Percentiles rank a stretch among this genome's conserved stretches.
These are phyloP conservation scores for Mycena citricolor DNA, from an alignment of 1,284 basidiomycete species.

Conservation along the genomic window DNA sequence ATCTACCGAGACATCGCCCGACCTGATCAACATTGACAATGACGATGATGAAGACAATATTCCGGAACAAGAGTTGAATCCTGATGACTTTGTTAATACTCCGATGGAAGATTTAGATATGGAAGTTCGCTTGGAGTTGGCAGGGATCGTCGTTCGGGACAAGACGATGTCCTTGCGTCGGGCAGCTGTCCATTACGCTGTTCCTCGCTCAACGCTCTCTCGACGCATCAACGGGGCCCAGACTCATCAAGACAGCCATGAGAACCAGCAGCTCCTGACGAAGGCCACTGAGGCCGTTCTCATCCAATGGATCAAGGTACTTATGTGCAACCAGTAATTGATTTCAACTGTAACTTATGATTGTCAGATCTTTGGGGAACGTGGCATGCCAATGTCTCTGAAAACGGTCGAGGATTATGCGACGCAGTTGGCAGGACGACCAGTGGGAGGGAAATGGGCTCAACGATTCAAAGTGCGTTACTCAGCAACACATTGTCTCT, in stretches of 20 bases:
- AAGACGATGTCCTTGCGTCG: slow-evolving; percentile 2
- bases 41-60: not conserved
- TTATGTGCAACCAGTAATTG: not conserved
- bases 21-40: slow-evolving; percentile 1
- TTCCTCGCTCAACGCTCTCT: slow-evolving; percentile 1
- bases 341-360: not conserved
- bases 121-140: not conserved
- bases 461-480: not conserved
- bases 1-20: too few relatives aligned
- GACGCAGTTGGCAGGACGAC: slow-evolving; percentile 1
- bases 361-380: not conserved
- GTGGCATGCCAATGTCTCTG: slow-evolving; percentile 3
- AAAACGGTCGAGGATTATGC: slow-evolving; percentile 4
- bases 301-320: slow-evolving; percentile 8
- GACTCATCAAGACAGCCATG: slow-evolving; percentile 1
- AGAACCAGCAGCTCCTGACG: not conserved
- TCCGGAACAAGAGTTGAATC: too few relatives aligned
- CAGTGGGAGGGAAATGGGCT: slow-evolving; percentile 5
- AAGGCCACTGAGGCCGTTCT: not conserved
- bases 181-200: not conserved
- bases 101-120: slow-evolving; percentile 8
- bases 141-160: not conserved
- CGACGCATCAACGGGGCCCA: slow-evolving; percentile 1
- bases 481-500: slow-evolving; percentile 1
- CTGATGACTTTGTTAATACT: too few relatives aligned